These are phyloP conservation scores for Aspergillus felis DNA, from an alignment of 2,329 filamentous ascomycete species.

Conservation along the genomic window DNA sequence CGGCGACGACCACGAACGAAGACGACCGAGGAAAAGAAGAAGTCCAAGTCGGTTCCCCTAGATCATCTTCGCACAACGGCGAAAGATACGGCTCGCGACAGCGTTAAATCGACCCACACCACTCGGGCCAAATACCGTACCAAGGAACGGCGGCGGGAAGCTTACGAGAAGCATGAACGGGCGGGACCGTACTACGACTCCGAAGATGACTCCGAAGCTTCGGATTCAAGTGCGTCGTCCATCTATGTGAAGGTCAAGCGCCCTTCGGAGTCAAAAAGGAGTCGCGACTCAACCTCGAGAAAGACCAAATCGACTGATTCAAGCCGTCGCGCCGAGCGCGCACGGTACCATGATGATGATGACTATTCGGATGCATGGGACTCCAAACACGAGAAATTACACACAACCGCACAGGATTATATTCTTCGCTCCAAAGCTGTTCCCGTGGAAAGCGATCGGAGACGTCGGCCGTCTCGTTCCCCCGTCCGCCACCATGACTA, in stretches of 20 bases:
- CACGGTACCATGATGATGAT: constrained; percentile 23
- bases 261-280: constrained; percentile 18
- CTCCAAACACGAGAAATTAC: constrained; percentile 31
- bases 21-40: constrained; percentile 36
- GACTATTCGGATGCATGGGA: constrained; percentile 24
- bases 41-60: constrained; percentile 26
- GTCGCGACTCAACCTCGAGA: constrained; percentile 20
- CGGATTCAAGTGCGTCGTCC: constrained; percentile 27
- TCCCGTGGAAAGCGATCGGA: constrained; percentile 19
- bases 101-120: constrained; percentile 27
- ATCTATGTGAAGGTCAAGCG: constrained; percentile 19
- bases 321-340: constrained; percentile 18
- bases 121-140: constrained; percentile 39
- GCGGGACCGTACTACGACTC: constrained; percentile 27
- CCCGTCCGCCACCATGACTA: constrained; percentile 27
- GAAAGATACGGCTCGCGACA: constrained; percentile 33
- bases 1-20: constrained; percentile 29
- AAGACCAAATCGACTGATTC: constrained; percentile 19
- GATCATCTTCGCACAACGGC: constrained; percentile 19
- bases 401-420: constrained; percentile 34
- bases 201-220: constrained; percentile 28
- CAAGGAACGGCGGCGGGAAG: constrained; percentile 41
- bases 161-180: constrained; percentile 37
- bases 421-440: constrained; percentile 32
- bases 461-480: constrained; percentile 31